phyloP scores from a whole-genome alignment of 2,329 filamentous ascomycete genomes.

The Neoascochyta sp. region DNA sequence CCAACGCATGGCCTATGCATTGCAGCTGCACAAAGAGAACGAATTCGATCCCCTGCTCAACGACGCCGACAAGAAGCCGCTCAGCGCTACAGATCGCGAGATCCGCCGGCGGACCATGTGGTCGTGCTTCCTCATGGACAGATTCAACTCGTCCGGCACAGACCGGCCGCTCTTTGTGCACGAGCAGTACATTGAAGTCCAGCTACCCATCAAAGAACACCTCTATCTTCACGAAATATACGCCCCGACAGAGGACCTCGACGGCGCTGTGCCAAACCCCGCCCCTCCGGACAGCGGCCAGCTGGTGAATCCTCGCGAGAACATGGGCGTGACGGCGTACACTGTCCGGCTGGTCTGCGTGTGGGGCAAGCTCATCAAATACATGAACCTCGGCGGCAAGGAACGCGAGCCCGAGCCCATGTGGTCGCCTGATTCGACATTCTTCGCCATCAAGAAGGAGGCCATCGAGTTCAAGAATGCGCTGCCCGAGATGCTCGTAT shows the following conservation, averaged over 20 bases:
- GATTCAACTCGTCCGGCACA: slow-evolving; percentile 93
- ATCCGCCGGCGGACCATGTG: slow-evolving; percentile 94
- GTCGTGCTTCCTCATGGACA: slow-evolving; percentile 96
- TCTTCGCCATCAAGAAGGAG: slow-evolving; percentile 65
- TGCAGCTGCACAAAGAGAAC: slow-evolving; percentile 88
- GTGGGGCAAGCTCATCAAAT: slow-evolving; percentile 87
- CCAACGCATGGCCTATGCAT: slow-evolving; percentile 92
- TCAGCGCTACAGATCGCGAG: slow-evolving; percentile 89
- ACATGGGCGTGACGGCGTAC: slow-evolving; percentile 93
- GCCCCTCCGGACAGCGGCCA: slow-evolving; percentile 62
- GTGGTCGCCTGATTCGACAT: slow-evolving; percentile 79
- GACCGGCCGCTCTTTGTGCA: slow-evolving; percentile 88
- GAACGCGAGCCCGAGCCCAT: slow-evolving; percentile 72
- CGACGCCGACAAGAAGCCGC: slow-evolving; percentile 57
- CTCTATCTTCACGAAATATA: slow-evolving; percentile 90
- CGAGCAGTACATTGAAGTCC: slow-evolving; percentile 83
- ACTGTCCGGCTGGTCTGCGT: slow-evolving; percentile 79
- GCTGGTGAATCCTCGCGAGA: slow-evolving; percentile 64
- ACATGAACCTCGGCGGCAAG: slow-evolving; percentile 85
- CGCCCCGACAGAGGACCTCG: slow-evolving; percentile 77
- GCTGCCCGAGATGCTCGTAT: slow-evolving; percentile 69
- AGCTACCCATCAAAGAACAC: slow-evolving; percentile 84
- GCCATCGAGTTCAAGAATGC: slow-evolving; percentile 65
- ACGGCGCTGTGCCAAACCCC: slow-evolving; percentile 64
- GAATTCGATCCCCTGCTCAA: slow-evolving; percentile 72